phyloP scores from a whole-genome alignment of 495 filamentous ascomycete species.

The Viridothelium virens region DNA sequence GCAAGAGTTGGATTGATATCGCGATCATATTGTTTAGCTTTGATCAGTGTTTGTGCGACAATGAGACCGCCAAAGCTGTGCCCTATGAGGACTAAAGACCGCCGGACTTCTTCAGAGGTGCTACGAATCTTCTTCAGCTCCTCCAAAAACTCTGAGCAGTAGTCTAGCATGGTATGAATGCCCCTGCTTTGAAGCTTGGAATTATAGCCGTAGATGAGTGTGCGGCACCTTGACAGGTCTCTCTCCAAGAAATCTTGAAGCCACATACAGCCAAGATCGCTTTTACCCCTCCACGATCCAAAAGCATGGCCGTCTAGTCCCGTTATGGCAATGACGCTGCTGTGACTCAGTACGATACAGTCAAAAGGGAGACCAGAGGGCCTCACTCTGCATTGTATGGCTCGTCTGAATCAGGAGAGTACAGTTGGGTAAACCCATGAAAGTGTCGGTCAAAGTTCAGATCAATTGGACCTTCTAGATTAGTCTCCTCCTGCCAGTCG shows the following conservation, averaged over 20 bases:
- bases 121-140: neutral
- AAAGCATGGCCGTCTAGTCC: slow-evolving; percentile 17
- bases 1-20: too few relatives aligned
- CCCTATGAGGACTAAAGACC: neutral
- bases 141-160: neutral
- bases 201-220: neutral
- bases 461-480: slow-evolving; percentile 18
- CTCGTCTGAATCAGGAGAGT: slow-evolving; percentile 8
- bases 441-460: slow-evolving; percentile 23
- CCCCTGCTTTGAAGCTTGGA: neutral
- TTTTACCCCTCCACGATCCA: slow-evolving; percentile 16
- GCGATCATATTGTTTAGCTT: too few relatives aligned
- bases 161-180: neutral
- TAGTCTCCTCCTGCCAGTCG: slow-evolving; percentile 14
- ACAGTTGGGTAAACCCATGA: slow-evolving; percentile 23
- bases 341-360: neutral
- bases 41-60: too few relatives aligned
- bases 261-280: slow-evolving; percentile 13
- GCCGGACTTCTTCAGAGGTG: neutral
- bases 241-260: slow-evolving; percentile 16
- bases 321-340: slow-evolving; percentile 16
- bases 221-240: slow-evolving; percentile 13
- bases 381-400: slow-evolving; percentile 17
- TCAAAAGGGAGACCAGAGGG: neutral
- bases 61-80: neutral